phyloP scores from a whole-genome alignment of 148 eudicot genomes.

The Polygonum maritimum region DNA sequence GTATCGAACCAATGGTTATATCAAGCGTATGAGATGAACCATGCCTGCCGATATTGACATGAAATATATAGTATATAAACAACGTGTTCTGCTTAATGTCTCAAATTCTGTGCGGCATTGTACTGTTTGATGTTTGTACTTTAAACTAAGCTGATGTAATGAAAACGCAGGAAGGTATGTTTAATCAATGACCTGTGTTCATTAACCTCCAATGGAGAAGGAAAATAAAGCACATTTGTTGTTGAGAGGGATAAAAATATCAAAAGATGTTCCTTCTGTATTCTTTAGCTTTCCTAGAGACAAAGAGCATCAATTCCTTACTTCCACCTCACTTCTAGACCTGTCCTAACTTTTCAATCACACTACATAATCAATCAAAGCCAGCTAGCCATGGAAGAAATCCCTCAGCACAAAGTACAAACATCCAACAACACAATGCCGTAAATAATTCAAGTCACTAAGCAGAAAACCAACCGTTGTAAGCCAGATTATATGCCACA shows the following conservation, averaged over 20 bases:
- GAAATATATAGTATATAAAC: neutral
- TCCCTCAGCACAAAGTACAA: neutral
- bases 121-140: too few species aligned
- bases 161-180: too few species aligned
- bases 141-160: too few species aligned
- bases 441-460: neutral
- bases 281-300: neutral
- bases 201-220: neutral
- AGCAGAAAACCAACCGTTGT: neutral
- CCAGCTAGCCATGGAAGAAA: neutral
- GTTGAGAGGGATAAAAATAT: neutral
- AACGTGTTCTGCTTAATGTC: neutral
- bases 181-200: neutral
- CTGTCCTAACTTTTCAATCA: neutral
- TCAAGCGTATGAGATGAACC: neutral
- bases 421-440: neutral
- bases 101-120: too few species aligned
- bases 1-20: neutral
- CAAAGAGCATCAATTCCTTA: neutral
- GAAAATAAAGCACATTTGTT: neutral
- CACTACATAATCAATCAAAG: neutral
- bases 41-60: neutral
- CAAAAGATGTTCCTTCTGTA: neutral
- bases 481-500: neutral
- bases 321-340: neutral